Conservation (phyloP, 2,329 filamentous ascomycete species). For the Magnaporthales sp. region DNA sequence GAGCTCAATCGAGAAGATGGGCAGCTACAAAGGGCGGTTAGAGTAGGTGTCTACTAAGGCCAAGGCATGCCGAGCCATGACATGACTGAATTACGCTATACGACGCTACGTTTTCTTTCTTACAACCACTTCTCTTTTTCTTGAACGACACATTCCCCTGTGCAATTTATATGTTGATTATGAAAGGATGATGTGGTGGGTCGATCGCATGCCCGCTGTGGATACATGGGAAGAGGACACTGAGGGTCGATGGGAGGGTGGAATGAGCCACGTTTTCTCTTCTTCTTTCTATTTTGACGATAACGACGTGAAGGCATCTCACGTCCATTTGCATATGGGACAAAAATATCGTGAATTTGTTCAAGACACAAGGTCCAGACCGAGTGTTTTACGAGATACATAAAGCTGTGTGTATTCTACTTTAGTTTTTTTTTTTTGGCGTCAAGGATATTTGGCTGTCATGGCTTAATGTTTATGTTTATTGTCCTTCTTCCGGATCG, state of each 20-base stretch:
- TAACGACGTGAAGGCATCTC: not conserved
- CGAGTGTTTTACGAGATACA: not conserved
- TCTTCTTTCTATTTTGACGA: not conserved
- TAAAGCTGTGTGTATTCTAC: not conserved
- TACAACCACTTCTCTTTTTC: not conserved
- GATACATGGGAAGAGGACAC: not conserved
- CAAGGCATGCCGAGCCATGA: not conserved
- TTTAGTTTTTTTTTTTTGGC: not conserved
- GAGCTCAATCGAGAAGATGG: slow-evolving; percentile 85
- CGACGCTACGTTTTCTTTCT: not conserved
- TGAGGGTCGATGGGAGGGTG: not conserved
- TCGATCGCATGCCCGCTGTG: not conserved
- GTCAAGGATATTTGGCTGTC: not conserved
- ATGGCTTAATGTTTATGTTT: not conserved
- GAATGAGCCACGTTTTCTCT: not conserved
- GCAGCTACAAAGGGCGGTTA: slow-evolving; percentile 44
- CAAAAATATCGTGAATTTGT: not conserved
- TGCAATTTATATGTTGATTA: not conserved
- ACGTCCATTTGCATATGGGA: not conserved
- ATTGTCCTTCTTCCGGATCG: not conserved
- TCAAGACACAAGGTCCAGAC: not conserved
- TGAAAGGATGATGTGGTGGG: not conserved
- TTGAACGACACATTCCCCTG: not conserved
- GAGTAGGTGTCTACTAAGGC: not conserved
- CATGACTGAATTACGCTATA: not conserved